These are phyloP conservation scores for Lentinula lateritia DNA, from an alignment of 768 basidiomycete species.

Conservation along the genomic window DNA sequence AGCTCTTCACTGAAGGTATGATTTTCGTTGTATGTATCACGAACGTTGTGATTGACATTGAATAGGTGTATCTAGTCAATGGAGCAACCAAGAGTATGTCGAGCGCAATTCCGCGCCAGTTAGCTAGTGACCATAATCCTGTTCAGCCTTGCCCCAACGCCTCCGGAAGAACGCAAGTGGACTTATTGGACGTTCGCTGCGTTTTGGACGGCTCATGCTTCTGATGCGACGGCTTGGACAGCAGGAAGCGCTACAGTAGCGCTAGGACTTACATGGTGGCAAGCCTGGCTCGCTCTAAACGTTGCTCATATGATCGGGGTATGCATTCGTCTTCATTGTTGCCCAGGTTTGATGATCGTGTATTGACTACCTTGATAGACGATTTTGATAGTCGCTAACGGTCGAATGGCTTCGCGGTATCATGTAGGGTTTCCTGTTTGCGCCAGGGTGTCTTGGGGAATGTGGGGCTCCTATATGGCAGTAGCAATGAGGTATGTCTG, in stretches of 20 bases:
- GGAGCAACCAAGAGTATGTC: conserved; percentile 10
- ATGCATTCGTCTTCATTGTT: neutral
- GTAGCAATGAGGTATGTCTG: conserved; percentile 7
- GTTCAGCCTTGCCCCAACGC: conserved; percentile 9
- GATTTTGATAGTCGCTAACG: conserved; percentile 8
- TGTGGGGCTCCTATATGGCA: conserved; percentile 11
- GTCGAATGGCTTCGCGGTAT: conserved; percentile 9
- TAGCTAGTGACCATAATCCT: neutral
- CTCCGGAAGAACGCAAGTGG: conserved; percentile 11
- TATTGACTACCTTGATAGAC: neutral
- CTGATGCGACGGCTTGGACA: conserved; percentile 7
- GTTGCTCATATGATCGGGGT: conserved; percentile 10
- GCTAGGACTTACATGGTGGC: conserved; percentile 9
- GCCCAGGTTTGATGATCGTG: neutral
- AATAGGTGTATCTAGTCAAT: neutral
- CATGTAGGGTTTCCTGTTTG: conserved; percentile 10
- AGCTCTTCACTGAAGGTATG: neutral
- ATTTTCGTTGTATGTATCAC: neutral
- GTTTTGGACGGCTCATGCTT: conserved; percentile 10
- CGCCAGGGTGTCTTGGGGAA: conserved; percentile 10
- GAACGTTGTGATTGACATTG: neutral
- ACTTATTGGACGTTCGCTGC: conserved; percentile 3
- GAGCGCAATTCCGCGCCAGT: neutral
- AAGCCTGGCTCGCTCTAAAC: conserved; percentile 10
- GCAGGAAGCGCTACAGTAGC: conserved; percentile 7